Evolutionary conservation across 352 stramenopile genomes (phyloP), one percentile per base, ranked within the genome.

Genomic region (Thalassiosira oceanica): DNA sequence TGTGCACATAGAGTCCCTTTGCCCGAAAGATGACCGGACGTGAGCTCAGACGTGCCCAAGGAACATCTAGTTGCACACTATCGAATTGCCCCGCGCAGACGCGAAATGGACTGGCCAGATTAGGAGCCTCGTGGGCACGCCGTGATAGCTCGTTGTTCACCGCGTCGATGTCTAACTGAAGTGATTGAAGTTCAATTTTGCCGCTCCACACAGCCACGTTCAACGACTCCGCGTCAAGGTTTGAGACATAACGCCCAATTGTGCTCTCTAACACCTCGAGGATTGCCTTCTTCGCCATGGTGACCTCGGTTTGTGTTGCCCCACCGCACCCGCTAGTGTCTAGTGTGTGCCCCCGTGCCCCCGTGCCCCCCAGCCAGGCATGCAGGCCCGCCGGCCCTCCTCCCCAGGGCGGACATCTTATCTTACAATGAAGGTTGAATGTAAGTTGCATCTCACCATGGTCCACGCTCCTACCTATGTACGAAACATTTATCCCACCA

Each of bases 201-300:
- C 85, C 85, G 31, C 63, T 81, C 83, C 83, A 92, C 0, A 92
- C 55, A 13, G 80, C 83, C 16, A 92, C 69, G 63, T 89, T 90
- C 11, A 92, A 65, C 0, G 63, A 83, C 65, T 86, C 56, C 18
- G 82, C 64, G 65, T 92, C 85, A 2, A 92, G 58, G 70, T 90
- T 87, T 7, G 63, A 62, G n/a, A 92, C 80, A 67, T 92, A 92
- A 39, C 82, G 79, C 13, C 85, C 85, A 57, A 92, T 90, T 23
- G 85, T 92, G 15, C 65, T 65, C 66, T 88, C 78, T 3, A 92
- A 58, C n/a, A 90, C 85, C 54, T 90, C 74, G 10, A 89, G 64
- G 8, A 92, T 78, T 28, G 83, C 85, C 51, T 84, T 79, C 58
- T 92, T 90, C 2, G 85, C 85, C 85, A 92, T 92, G 52, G 37